A percentile compares a stretch with the other conserved stretches of the same genome.
These are phyloP conservation scores for Aeminium ludgeri DNA, from an alignment of 495 filamentous ascomycete species.

Conservation along the genomic window DNA sequence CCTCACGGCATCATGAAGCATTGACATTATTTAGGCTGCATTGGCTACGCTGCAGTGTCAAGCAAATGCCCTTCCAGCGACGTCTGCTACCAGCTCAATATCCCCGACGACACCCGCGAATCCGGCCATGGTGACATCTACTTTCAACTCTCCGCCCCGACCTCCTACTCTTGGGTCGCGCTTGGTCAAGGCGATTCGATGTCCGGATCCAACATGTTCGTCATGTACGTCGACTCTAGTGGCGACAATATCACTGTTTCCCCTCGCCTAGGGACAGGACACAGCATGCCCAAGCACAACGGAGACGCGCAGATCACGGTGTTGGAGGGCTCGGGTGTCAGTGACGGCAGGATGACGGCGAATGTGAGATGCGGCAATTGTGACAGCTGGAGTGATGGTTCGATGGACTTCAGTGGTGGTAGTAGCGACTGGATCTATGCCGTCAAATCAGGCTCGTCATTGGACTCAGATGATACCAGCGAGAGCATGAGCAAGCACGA, in stretches of 20 bases:
- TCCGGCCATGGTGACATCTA: conserved; percentile 26
- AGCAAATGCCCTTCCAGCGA: conserved; percentile 14
- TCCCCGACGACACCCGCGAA: conserved; percentile 21
- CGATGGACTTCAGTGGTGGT: conserved; percentile 28
- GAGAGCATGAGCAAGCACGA: conserved; percentile 45
- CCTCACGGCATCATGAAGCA: not conserved
- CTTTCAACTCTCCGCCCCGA: conserved; percentile 25
- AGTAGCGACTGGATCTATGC: conserved; percentile 50
- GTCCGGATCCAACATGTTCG: conserved; percentile 25
- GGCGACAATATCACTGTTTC: conserved; percentile 27
- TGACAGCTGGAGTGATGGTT: conserved; percentile 35
- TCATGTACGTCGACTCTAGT: conserved; percentile 21
- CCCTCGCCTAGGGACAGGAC: conserved; percentile 17
- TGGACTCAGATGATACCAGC: conserved; percentile 35
- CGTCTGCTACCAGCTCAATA: conserved; percentile 24
- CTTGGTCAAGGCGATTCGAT: conserved; percentile 25
- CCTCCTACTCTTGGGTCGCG: conserved; percentile 22
- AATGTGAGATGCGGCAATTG: conserved; percentile 36
- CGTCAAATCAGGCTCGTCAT: conserved; percentile 37
- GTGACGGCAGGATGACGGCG: conserved; percentile 24
- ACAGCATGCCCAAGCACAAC: conserved; percentile 19
- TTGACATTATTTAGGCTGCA: conserved; percentile 9
- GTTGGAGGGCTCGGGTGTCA: conserved; percentile 24
- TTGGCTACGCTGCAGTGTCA: conserved; percentile 13
- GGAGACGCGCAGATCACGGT: conserved; percentile 19